Evolutionary conservation across 345 rosid species (phyloP).

Genomic region (Brassica rapa): DNA sequence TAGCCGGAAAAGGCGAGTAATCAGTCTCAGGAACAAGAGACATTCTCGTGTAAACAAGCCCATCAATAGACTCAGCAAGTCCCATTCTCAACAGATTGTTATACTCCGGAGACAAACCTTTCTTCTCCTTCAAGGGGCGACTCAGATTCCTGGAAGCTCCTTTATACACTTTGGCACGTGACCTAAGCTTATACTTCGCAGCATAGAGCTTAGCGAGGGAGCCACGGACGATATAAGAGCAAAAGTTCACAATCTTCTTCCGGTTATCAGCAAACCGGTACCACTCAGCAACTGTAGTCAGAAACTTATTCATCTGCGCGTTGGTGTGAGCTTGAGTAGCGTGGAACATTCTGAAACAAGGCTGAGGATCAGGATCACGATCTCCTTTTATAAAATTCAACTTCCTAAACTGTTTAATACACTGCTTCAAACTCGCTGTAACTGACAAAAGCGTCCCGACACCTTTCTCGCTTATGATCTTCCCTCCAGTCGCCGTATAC

Average conservation of each 20-base stretch:
- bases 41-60: slow-evolving; percentile 92
- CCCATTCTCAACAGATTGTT: slow-evolving; percentile 90
- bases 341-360: slow-evolving; percentile 98
- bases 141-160: slow-evolving; percentile 66
- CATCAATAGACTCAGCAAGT: slow-evolving; percentile 88
- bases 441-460: slow-evolving; percentile 95
- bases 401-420: slow-evolving; percentile 92
- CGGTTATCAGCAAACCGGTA: slow-evolving; percentile 88
- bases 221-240: slow-evolving; percentile 83
- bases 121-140: slow-evolving; percentile 88
- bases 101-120: slow-evolving; percentile 88
- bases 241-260: slow-evolving; percentile 87
- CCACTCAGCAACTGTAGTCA: slow-evolving; percentile 92
- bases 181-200: slow-evolving; percentile 91
- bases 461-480: slow-evolving; percentile 96
- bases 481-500: slow-evolving; percentile 94
- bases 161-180: slow-evolving; percentile 92
- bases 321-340: slow-evolving; percentile 97
- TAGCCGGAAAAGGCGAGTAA: slow-evolving; percentile 82
- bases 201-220: slow-evolving; percentile 97
- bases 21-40: slow-evolving; percentile 93
- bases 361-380: slow-evolving; percentile 97
- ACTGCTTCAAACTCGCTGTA: slow-evolving; percentile 91
- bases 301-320: slow-evolving; percentile 92
- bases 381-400: slow-evolving; percentile 85